A percentile compares a stretch with the other conserved stretches of the same genome.
These are phyloP conservation scores for Sisymbrium altissimum DNA, from an alignment of 345 rosid genomes.

Conservation along the genomic window DNA sequence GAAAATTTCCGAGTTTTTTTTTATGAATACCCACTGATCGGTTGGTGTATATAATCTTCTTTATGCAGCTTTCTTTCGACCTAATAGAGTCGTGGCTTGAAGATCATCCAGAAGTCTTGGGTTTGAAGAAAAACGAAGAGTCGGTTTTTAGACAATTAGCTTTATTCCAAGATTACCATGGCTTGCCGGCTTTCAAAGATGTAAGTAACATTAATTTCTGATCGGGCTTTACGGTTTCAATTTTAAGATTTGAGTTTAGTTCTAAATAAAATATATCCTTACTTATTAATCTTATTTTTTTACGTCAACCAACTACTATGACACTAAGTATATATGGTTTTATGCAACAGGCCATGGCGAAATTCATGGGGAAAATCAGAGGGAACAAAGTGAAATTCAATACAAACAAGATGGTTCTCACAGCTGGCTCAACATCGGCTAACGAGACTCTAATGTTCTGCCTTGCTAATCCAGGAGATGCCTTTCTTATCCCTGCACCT, in stretches of 20 bases:
- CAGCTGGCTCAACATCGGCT: constrained; percentile 93
- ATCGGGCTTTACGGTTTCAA: too few species aligned
- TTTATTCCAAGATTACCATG: constrained; percentile 91
- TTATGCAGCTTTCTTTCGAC: constrained; percentile 68
- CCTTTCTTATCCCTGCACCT: constrained; percentile 87
- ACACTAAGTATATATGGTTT: background rate
- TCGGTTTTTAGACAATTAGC: constrained; percentile 66
- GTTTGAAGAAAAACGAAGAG: constrained; percentile 49
- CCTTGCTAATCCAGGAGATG: constrained; percentile 81
- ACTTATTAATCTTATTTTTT: too few species aligned
- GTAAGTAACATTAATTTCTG: constrained; percentile 33
- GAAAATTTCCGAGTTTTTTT: background rate
- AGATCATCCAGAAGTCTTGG: constrained; percentile 50
- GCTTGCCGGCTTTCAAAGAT: constrained; percentile 67
- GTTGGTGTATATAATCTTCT: background rate
- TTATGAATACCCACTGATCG: background rate
- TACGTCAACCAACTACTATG: too few species aligned
- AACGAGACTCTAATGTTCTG: constrained; percentile 89
- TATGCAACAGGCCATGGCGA: constrained; percentile 48
- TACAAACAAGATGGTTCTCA: constrained; percentile 61
- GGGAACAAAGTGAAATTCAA: constrained; percentile 67
- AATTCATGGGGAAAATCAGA: constrained; percentile 64
- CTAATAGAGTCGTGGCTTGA: constrained; percentile 70
- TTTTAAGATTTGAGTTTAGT: too few species aligned
- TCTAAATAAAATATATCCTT: too few species aligned